phyloP scores from a whole-genome alignment of 805 yeast genomes.

The Barnettozyma wickerhamii region DNA sequence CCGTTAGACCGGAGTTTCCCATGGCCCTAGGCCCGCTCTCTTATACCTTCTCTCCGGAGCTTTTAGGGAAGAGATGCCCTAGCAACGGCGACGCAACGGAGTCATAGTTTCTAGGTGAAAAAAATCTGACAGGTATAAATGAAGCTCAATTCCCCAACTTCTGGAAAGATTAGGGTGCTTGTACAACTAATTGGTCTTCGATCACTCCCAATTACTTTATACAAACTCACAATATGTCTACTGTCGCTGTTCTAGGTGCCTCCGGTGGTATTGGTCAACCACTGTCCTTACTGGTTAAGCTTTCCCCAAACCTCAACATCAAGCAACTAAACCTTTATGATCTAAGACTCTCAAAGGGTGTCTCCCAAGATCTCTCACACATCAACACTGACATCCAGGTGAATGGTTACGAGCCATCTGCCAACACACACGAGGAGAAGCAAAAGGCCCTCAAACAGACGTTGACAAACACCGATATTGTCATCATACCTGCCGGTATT shows the following conservation, averaged over 20 bases:
- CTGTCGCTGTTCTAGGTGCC: slow-evolving; percentile 87
- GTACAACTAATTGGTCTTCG: too few relatives aligned
- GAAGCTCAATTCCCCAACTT: not conserved
- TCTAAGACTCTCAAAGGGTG: slow-evolving; percentile 82
- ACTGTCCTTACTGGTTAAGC: slow-evolving; percentile 72
- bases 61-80: not conserved
- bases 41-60: too few relatives aligned
- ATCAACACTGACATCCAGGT: slow-evolving; percentile 66
- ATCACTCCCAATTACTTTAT: too few relatives aligned
- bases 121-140: too few relatives aligned
- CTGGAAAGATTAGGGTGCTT: too few relatives aligned
- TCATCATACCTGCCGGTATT: slow-evolving; percentile 72
- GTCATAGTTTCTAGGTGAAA: too few relatives aligned
- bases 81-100: not conserved
- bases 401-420: slow-evolving; percentile 53
- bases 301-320: slow-evolving; percentile 47
- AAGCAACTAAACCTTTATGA: slow-evolving; percentile 74
- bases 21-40: too few relatives aligned
- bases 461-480: slow-evolving; percentile 43
- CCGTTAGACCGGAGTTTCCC: too few relatives aligned
- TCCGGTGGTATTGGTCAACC: slow-evolving; percentile 97
- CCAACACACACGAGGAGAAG: slow-evolving; percentile 50
- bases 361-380: slow-evolving; percentile 84
- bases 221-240: slow-evolving; percentile 28
- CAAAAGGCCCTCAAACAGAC: slow-evolving; percentile 32